These are phyloP conservation scores for Cicer cuneatum DNA, from an alignment of 306 rosid species.

Conservation along the genomic window DNA sequence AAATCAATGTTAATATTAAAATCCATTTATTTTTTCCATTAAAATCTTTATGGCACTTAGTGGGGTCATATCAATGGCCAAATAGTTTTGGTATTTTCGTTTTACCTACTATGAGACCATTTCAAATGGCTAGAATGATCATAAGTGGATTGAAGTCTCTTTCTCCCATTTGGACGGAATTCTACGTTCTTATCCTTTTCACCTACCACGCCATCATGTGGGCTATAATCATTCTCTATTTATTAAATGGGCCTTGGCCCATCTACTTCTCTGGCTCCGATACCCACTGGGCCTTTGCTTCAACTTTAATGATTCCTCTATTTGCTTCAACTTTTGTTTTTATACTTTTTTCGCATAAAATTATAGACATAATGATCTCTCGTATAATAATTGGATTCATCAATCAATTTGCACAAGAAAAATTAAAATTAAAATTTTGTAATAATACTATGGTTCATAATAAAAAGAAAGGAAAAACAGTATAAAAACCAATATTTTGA, in stretches of 20 bases:
- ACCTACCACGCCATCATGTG: conserved; percentile 36
- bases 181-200: not conserved
- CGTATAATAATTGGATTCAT: not conserved
- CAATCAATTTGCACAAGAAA: not conserved
- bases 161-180: conserved; percentile 4
- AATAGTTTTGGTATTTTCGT: not conserved
- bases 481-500: not conserved
- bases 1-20: not conserved
- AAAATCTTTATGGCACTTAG: not conserved
- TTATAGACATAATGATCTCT: too few species aligned
- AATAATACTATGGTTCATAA: not conserved
- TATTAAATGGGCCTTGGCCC: not conserved
- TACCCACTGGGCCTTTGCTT: not conserved
- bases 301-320: not conserved
- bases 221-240: not conserved
- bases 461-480: not conserved
- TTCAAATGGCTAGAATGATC: not conserved
- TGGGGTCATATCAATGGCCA: conserved; percentile 10
- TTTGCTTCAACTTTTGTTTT: too few species aligned
- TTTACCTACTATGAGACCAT: conserved; percentile 14
- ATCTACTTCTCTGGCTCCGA: not conserved
- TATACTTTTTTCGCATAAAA: too few species aligned
- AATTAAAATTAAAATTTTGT: not conserved
- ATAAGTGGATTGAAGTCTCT: not conserved
- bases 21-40: not conserved